Conservation (phyloP, 2,329 filamentous ascomycete species). For the Colletotrichum liriopes region DNA sequence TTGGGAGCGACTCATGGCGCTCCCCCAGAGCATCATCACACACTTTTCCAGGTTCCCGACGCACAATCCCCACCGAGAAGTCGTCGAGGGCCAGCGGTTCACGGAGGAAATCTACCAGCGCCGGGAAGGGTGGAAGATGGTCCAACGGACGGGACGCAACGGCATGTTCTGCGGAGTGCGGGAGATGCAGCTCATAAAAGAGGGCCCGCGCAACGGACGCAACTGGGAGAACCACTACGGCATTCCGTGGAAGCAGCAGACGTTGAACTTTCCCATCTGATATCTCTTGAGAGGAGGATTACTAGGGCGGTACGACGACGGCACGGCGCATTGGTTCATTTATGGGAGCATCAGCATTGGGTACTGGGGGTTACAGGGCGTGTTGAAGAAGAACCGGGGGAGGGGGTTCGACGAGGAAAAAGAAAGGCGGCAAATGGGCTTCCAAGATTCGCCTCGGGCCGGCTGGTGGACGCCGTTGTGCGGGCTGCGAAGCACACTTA, state of each 20-base stretch:
- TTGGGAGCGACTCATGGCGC: slow-evolving; percentile 76
- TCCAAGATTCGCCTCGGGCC: neutral
- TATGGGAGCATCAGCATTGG: slow-evolving; percentile 14
- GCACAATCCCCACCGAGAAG: slow-evolving; percentile 72
- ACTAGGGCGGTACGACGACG: neutral
- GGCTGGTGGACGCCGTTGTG: too few species aligned
- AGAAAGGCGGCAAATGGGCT: neutral
- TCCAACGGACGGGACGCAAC: slow-evolving; percentile 61
- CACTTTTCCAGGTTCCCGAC: slow-evolving; percentile 70
- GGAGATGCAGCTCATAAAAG: slow-evolving; percentile 60
- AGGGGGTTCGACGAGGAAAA: neutral
- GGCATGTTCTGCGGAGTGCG: slow-evolving; percentile 71
- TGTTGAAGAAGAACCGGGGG: neutral
- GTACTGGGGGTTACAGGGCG: neutral
- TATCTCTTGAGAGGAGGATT: neutral
- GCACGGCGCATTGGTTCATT: slow-evolving; percentile 13
- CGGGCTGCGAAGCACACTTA: neutral
- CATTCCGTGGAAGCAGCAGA: slow-evolving; percentile 36
- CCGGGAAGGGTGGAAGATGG: slow-evolving; percentile 57
- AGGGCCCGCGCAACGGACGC: slow-evolving; percentile 34
- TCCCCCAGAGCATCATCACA: slow-evolving; percentile 73
- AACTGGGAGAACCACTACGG: slow-evolving; percentile 40
- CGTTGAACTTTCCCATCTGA: slow-evolving; percentile 35
- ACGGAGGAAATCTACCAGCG: slow-evolving; percentile 65
- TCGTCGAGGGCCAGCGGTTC: slow-evolving; percentile 70